phyloP scores from a whole-genome alignment of 441 rosid species.

The Capsella rubella region DNA sequence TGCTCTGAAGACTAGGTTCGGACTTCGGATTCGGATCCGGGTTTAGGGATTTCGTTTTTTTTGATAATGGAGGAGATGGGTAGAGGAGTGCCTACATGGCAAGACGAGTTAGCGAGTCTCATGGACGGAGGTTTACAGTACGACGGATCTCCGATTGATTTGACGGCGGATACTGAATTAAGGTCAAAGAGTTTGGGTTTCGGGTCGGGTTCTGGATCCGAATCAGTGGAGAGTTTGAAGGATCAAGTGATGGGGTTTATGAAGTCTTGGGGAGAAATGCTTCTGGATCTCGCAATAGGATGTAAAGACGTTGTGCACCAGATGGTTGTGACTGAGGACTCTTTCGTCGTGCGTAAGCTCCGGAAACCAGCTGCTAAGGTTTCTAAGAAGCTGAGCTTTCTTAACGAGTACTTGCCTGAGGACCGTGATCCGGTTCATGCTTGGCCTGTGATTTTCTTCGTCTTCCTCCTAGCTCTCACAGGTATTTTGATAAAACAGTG shows the following conservation, averaged over 20 bases:
- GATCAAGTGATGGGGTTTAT: conserved; percentile 77
- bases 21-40: conserved; percentile 15
- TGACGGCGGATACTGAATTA: conserved; percentile 42
- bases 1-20: conserved; percentile 15
- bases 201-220: conserved; percentile 45
- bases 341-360: conserved; percentile 74
- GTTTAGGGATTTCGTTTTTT: conserved; percentile 20
- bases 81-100: conserved; percentile 68
- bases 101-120: conserved; percentile 72
- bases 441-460: conserved; percentile 87
- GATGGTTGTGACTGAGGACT: conserved; percentile 73
- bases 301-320: conserved; percentile 75
- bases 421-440: conserved; percentile 93
- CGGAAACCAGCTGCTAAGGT: conserved; percentile 72
- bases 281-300: conserved; percentile 85
- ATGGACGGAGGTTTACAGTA: conserved; percentile 53
- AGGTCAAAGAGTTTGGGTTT: conserved; percentile 37
- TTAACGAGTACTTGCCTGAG: conserved; percentile 96
- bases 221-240: conserved; percentile 56
- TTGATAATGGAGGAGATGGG: conserved; percentile 64
- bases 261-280: conserved; percentile 93
- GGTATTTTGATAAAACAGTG: conserved; percentile 67
- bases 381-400: conserved; percentile 63
- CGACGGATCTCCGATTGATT: conserved; percentile 50
- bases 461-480: conserved; percentile 71